phyloP scores from a whole-genome alignment of 495 filamentous ascomycete species.

The Aspergillus avenaceus region DNA sequence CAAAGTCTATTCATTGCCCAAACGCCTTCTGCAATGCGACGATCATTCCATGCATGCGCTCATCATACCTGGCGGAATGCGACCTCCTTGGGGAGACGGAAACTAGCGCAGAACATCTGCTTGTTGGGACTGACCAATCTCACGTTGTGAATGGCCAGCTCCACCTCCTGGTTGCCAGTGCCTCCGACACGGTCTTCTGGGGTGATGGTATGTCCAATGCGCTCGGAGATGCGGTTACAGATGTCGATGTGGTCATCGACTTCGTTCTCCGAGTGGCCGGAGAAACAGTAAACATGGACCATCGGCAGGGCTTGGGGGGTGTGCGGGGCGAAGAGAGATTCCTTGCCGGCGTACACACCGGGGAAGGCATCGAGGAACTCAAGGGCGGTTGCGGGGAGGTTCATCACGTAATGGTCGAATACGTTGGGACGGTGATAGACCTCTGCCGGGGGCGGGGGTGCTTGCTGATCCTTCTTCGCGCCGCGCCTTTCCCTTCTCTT shows the following conservation, averaged over 20 bases:
- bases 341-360: conserved; percentile 70
- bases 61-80: conserved; percentile 54
- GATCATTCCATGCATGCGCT: not conserved
- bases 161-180: conserved; percentile 40
- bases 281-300: conserved; percentile 91
- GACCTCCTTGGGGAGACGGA: conserved; percentile 75
- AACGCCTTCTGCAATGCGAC: conserved; percentile 18
- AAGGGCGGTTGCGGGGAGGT: conserved; percentile 85
- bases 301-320: conserved; percentile 62
- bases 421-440: conserved; percentile 55
- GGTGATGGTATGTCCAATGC: conserved; percentile 58
- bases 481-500: conserved; percentile 26
- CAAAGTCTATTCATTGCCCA: conserved; percentile 1
- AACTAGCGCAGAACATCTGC: conserved; percentile 94
- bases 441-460: conserved; percentile 33
- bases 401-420: conserved; percentile 93
- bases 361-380: conserved; percentile 82
- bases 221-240: conserved; percentile 60
- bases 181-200: conserved; percentile 50
- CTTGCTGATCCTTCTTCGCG: conserved; percentile 15
- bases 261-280: conserved; percentile 68
- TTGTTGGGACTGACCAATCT: conserved; percentile 89
- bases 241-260: conserved; percentile 56
- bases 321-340: conserved; percentile 59
- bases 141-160: conserved; percentile 70